Base-by-base conservation (phyloP, 768 basidiomycete species). In the Lactarius psammicola region DNA sequence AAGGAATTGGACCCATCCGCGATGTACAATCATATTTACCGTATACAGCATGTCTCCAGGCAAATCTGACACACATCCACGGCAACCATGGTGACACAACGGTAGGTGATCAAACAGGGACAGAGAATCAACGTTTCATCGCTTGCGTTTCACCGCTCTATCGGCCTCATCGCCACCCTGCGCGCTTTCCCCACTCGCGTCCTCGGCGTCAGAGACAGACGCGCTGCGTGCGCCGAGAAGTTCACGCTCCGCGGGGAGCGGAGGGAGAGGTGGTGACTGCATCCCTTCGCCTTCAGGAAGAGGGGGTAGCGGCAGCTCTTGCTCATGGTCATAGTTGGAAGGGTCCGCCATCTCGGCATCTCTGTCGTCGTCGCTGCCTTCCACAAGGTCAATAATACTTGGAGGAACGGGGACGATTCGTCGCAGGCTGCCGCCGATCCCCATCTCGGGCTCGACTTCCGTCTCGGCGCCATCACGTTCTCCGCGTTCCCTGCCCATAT, bases 331-430 rank as follows among this genome's bases (percentile, higher is more conserved):
- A n/a, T 34, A 11, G 26, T 62, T 38, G 42, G 4, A 31, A n/a
- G 26, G n/a, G 20, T 67, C 66, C 20, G 11, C 57, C 66, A 67
- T 67, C 20, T 59, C 57, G 56, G 66, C 66, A 31, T 67, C 66
- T 40, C 66, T 36, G 34, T 67, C 66, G 18, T 67, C 66, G 42
- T 67, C 66, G 28, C 61, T 67, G 8, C 46, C 66, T 42, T 67
- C 66, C 3, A 28, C 66, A 26, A 67, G 66, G 53, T 67, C 66
- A 13, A 67, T 67, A n/a, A 67, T 67, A 33, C 66, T 67, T 42
- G 61, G 62, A 17, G 56, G 61, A n/a, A 63, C 42, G 15, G 66
- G 61, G 9, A 15, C 30, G 18, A 55, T 26, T 26, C 66, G 57
- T 46, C 66, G 65, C 33, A 66, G 20, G 57, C 38, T 54, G 56